phyloP scores from a whole-genome alignment of 768 basidiomycete genomes.

The Nidularia pulvinata region DNA sequence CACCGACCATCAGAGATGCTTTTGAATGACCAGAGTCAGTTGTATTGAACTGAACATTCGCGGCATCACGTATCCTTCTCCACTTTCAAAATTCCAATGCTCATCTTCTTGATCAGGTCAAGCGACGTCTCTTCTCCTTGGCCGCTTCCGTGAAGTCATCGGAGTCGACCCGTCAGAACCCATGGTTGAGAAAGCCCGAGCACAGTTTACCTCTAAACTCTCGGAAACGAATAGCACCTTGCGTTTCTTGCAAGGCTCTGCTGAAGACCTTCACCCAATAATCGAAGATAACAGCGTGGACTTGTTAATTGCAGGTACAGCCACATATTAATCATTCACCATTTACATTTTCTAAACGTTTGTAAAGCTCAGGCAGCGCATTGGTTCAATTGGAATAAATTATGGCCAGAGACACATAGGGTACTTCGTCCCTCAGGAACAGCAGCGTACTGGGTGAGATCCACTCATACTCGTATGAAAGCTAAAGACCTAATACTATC shows the following conservation, averaged over 20 bases:
- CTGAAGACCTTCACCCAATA: slow-evolving; percentile 55
- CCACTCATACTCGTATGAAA: not conserved
- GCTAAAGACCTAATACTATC: too few relatives aligned
- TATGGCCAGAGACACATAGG: slow-evolving; percentile 69
- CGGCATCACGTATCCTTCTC: too few relatives aligned
- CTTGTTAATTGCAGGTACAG: slow-evolving; percentile 63
- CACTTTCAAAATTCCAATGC: too few relatives aligned
- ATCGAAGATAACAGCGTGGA: slow-evolving; percentile 55
- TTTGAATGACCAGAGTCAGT: not conserved
- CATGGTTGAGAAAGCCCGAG: slow-evolving; percentile 64
- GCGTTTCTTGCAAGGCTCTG: slow-evolving; percentile 31
- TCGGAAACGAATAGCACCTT: slow-evolving; percentile 11
- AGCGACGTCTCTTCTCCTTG: slow-evolving; percentile 54
- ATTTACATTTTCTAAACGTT: not conserved
- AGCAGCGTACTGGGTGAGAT: slow-evolving; percentile 71
- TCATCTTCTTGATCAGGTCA: slow-evolving; percentile 46
- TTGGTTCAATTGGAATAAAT: slow-evolving; percentile 76
- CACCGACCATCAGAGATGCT: not conserved
- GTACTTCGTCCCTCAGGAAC: slow-evolving; percentile 63
- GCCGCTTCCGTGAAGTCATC: slow-evolving; percentile 53
- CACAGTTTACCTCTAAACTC: slow-evolving; percentile 9
- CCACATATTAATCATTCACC: not conserved
- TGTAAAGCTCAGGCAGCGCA: slow-evolving; percentile 72
- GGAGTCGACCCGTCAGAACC: slow-evolving; percentile 75
- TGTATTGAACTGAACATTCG: not conserved